A percentile compares a stretch with the other conserved stretches of the same genome.
phyloP scores from a whole-genome alignment of 2,329 filamentous ascomycete genomes.

The Aspergillus sp. region DNA sequence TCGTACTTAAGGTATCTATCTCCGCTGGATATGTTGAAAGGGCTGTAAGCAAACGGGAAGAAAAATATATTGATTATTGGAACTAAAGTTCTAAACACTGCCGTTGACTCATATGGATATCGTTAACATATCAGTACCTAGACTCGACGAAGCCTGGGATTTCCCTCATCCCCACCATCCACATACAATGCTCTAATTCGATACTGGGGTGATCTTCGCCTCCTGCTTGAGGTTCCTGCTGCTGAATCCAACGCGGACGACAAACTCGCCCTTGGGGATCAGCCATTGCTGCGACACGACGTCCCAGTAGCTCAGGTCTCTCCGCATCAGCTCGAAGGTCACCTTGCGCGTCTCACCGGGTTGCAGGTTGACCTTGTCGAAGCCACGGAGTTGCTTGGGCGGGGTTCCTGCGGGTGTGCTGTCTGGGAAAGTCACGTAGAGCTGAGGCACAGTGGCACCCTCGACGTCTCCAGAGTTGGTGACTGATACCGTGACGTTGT shows the following conservation, averaged over 20 bases:
- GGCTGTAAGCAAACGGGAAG: not conserved
- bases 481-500: slow-evolving; percentile 57
- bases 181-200: not conserved
- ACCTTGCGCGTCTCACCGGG: slow-evolving; percentile 44
- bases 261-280: slow-evolving; percentile 18
- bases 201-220: not conserved
- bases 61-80: not conserved
- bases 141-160: too few species aligned
- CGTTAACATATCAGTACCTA: not conserved
- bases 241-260: slow-evolving; percentile 17
- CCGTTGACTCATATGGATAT: not conserved
- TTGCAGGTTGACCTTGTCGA: slow-evolving; percentile 53
- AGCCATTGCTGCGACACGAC: slow-evolving; percentile 59
- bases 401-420: slow-evolving; percentile 36
- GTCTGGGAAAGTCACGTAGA: slow-evolving; percentile 26
- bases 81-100: not conserved
- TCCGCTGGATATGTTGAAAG: too few species aligned
- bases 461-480: slow-evolving; percentile 68
- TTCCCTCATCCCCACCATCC: not conserved
- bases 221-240: slow-evolving; percentile 14
- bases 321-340: slow-evolving; percentile 55
- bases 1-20: not conserved
- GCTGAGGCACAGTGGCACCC: slow-evolving; percentile 74
- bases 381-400: slow-evolving; percentile 60
- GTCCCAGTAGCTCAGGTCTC: slow-evolving; percentile 68